These are phyloP conservation scores for Saccharata proteae DNA, from an alignment of 2,329 filamentous ascomycete species.

Conservation along the genomic window DNA sequence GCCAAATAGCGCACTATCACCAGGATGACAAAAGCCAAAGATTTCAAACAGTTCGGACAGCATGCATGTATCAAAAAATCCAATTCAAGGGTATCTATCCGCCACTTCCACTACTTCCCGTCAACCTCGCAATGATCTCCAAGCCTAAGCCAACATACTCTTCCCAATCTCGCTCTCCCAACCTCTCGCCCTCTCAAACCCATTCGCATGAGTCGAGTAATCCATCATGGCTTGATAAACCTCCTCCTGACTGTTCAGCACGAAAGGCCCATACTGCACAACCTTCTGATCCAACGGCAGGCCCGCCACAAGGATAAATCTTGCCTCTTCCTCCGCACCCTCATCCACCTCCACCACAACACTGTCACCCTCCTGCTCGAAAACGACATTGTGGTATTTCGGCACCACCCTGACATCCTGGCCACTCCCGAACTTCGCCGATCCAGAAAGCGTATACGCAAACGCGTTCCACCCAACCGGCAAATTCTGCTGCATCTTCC, in stretches of 20 bases:
- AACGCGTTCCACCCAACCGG: conserved; percentile 84
- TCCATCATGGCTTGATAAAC: conserved; percentile 66
- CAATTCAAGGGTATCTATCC: too few relatives aligned
- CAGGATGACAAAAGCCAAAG: too few relatives aligned
- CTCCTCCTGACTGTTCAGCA: conserved; percentile 61
- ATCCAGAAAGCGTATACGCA: conserved; percentile 70
- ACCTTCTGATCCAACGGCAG: conserved; percentile 50
- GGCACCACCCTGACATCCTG: conserved; percentile 32
- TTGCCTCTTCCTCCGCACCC: conserved; percentile 45
- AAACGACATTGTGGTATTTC: conserved; percentile 81
- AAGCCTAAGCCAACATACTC: too few relatives aligned
- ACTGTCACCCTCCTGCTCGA: conserved; percentile 65
- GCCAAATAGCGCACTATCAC: too few relatives aligned
- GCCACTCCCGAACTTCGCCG: conserved; percentile 48
- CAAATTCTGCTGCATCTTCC: conserved; percentile 60
- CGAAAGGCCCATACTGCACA: conserved; percentile 28
- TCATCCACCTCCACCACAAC: conserved; percentile 59
- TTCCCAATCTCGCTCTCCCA: conserved; percentile 86
- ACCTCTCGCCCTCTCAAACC: conserved; percentile 16
- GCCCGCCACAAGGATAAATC: conserved; percentile 64
- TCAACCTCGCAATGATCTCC: too few relatives aligned
- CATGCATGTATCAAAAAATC: too few relatives aligned
- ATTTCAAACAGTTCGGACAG: too few relatives aligned
- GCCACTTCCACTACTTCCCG: too few relatives aligned
- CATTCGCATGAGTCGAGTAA: conserved; percentile 19